Evolutionary conservation across 345 rosid genomes (phyloP).

Genomic region (Abelmoschus esculentus): DNA sequence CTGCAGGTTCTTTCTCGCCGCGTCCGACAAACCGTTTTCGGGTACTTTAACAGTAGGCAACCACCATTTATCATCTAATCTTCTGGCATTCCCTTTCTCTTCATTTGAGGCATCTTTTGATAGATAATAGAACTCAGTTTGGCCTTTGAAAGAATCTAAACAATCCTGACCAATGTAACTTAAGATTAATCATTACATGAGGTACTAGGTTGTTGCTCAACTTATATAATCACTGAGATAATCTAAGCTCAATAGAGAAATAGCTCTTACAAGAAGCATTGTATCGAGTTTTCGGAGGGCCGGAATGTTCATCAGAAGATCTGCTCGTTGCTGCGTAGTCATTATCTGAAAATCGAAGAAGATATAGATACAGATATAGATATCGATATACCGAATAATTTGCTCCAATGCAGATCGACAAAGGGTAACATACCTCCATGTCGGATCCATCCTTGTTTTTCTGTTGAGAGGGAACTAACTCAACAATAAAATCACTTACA

Average conservation of each 20-base stretch:
- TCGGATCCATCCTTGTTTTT: constrained; percentile 44
- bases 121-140: constrained; percentile 63
- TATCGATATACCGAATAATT: not conserved
- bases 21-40: constrained; percentile 62
- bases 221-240: no score
- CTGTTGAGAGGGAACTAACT: constrained; percentile 58
- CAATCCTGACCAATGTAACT: constrained; percentile 47
- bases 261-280: constrained; percentile 72
- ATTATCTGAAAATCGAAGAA: constrained; percentile 46
- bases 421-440: constrained; percentile 38
- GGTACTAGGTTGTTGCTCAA: not conserved
- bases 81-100: constrained; percentile 38
- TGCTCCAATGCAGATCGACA: no score
- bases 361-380: not conserved
- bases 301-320: constrained; percentile 88
- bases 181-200: not conserved
- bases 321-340: constrained; percentile 70
- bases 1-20: constrained; percentile 59
- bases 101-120: constrained; percentile 65
- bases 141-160: constrained; percentile 74
- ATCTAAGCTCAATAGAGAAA: not conserved
- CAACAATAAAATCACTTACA: constrained; percentile 63
- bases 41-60: constrained; percentile 76
- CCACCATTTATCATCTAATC: constrained; percentile 94
- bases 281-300: constrained; percentile 91